Evolutionary conservation across 768 basidiomycete species (phyloP), one percentile per base, ranked within the genome.

Genomic region (Lactarius pseudohatsudake): DNA sequence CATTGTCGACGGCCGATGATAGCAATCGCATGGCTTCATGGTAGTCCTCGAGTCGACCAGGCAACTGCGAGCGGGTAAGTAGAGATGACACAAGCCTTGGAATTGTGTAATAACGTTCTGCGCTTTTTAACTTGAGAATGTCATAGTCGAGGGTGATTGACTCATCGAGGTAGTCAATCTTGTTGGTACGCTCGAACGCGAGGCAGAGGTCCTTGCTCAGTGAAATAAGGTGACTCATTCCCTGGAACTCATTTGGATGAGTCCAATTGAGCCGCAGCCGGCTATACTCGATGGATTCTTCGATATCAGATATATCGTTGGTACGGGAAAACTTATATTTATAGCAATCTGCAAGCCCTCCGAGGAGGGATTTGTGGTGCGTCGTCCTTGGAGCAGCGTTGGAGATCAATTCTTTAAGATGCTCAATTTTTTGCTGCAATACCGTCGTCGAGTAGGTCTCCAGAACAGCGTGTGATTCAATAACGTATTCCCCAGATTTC

Each of bases 271-370:
- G 36, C 16, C 47, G 7, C 28, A 59, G 38, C 36, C 57, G 45
- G 8, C 38, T 26, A 47, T 59, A 50, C 28, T 18, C 32, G 40
- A 64, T 59, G 15, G 64, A 36, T 28, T 16, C 38, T 18, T 53
- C 20, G 4, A 64, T 30, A 15, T 64, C 64, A 2, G 36, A 13
- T 5, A 59, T 8, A 26, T 59, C 28, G n/a, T 57, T 57, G 0
- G 64, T 64, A 16, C 57, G 47, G n/a, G 47, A 41, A 13, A 59
- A 58, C 28, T 54, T 64, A 13, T 36, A n/a, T 28, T 59, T 32
- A 41, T 64, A 64, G 47, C 64, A 64, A 3, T 57, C 18, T 9
- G n/a, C 22, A 10, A 64, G 47, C 4, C 28, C 47, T 10, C 50
- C n/a, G 38, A 59, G 28, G 13, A 9, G 41, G 2, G 11, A 16